Evolutionary conservation across 352 stramenopile genomes (phyloP).

Genomic region (Pythium scleroteichum): DNA sequence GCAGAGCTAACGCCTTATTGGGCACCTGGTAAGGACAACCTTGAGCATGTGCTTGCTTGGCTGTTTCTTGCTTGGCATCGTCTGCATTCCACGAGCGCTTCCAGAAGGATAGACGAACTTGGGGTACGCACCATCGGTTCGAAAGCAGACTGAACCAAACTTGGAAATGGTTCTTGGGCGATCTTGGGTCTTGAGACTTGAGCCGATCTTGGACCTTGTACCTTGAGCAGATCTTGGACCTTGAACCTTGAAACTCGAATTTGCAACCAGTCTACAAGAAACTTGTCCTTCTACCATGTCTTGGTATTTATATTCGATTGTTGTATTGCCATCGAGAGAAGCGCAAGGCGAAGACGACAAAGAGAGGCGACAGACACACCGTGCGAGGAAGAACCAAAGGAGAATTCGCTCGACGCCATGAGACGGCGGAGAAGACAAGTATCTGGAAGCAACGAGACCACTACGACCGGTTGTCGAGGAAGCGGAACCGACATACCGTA

Average conservation of each 20-base stretch:
- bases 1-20: no score
- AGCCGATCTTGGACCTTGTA: constrained; percentile 16
- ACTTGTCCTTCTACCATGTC: no score
- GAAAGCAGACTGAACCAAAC: background rate
- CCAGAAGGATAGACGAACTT: background rate
- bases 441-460: constrained; percentile 7
- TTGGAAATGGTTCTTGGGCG: constrained; percentile 2
- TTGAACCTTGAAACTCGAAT: constrained; percentile 1
- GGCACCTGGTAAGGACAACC: no score
- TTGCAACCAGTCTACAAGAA: background rate
- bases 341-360: background rate
- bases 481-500: constrained; percentile 9
- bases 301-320: no score
- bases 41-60: no score
- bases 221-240: constrained; percentile 21
- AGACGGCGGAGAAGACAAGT: background rate
- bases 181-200: constrained; percentile 16
- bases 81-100: constrained; percentile 12
- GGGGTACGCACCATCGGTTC: constrained; percentile 10
- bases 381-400: no score
- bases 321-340: no score
- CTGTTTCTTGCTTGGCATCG: background rate
- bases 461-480: background rate
- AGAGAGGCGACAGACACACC: background rate
- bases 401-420: background rate